Evolutionary conservation across 164 flowering plant species (phyloP), one percentile per base, ranked within the genome.

Genomic region (Umbilicus rupestris): DNA sequence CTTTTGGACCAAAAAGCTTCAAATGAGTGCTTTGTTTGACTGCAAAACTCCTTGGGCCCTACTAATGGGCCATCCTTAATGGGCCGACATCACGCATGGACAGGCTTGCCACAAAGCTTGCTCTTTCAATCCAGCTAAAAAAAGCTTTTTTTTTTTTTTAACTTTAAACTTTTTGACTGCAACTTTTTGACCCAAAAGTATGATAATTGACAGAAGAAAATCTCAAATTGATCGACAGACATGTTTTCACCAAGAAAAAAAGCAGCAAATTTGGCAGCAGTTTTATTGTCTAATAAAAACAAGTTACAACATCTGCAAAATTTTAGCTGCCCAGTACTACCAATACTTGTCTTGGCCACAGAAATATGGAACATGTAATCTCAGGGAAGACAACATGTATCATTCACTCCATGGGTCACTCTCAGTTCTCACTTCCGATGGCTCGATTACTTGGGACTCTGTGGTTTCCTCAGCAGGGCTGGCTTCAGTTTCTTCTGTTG

Each of bases 381-480:
- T 35, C 37, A 35, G 37, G 37, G 4, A 5, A 35, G 37, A 35
- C 7, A 3, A 3, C 74, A n/a, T 69, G 37, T 5, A 74, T 72
- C 70, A 87, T 65, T 77, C 87, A 72, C 67, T 79, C 84, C 92
- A 87, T n/a, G 89, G 89, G 70, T 87, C 89, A 39, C 42, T 77
- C 79, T 89, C 94, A 3, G 85, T 55, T 73, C 86, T 83, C 59
- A 85, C 91, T 78, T 90, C 97, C 0, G 92, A 89, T 16, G 97
- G 85, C 71, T 92, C 92, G 39, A 87, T 71, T 33, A 89, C 96
- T 73, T 87, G 77, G 0, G 82, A 8, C 52, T 86, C 89, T 0
- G 72, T 16, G 19, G 70, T 45, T 70, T 79, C 84, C 20, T 64
- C 49, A 57, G 73, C 28, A 8, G 73, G 35, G 11, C 60, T 63